Evolutionary conservation across 2,329 filamentous ascomycete species (phyloP).

Genomic region (Thielaviopsis euricoi): DNA sequence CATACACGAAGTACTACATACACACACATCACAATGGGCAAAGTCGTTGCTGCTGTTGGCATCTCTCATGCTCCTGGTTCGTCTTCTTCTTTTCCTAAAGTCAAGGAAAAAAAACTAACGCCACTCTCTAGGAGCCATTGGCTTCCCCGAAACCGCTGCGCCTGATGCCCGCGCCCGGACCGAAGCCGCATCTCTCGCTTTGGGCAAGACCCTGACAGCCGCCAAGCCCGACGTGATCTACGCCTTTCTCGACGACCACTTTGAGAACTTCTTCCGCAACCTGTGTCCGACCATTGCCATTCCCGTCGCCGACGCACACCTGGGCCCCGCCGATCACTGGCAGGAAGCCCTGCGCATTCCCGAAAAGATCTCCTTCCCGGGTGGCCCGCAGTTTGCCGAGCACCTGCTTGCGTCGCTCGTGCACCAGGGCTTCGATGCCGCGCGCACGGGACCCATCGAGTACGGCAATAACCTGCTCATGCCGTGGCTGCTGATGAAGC

Average conservation of each 20-base stretch:
- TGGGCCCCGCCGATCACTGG: slow-evolving; percentile 18
- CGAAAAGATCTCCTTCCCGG: slow-evolving; percentile 16
- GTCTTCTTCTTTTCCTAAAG: not conserved
- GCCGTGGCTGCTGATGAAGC: slow-evolving; percentile 18
- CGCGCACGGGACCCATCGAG: slow-evolving; percentile 15
- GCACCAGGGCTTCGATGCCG: slow-evolving; percentile 16
- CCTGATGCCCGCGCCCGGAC: slow-evolving; percentile 15
- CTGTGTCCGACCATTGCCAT: slow-evolving; percentile 18
- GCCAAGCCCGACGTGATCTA: slow-evolving; percentile 18
- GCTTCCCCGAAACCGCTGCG: slow-evolving; percentile 17
- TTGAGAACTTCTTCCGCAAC: slow-evolving; percentile 18
- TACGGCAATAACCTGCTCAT: slow-evolving; percentile 19
- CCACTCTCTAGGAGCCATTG: slow-evolving; percentile 16
- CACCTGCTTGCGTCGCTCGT: slow-evolving; percentile 15
- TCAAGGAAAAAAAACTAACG: too few relatives aligned
- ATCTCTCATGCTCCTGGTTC: too few relatives aligned
- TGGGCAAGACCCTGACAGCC: slow-evolving; percentile 16
- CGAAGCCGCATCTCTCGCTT: slow-evolving; percentile 16
- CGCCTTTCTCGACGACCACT: slow-evolving; percentile 19
- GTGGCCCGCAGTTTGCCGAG: slow-evolving; percentile 16
- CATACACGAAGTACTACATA: too few relatives aligned
- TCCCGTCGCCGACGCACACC: slow-evolving; percentile 15
- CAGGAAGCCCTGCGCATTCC: slow-evolving; percentile 16
- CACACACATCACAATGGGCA: too few relatives aligned
- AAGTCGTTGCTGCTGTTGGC: too few relatives aligned